These are phyloP conservation scores for Lachancea kluyveri DNA, from an alignment of 805 yeast species.

Conservation along the genomic window DNA sequence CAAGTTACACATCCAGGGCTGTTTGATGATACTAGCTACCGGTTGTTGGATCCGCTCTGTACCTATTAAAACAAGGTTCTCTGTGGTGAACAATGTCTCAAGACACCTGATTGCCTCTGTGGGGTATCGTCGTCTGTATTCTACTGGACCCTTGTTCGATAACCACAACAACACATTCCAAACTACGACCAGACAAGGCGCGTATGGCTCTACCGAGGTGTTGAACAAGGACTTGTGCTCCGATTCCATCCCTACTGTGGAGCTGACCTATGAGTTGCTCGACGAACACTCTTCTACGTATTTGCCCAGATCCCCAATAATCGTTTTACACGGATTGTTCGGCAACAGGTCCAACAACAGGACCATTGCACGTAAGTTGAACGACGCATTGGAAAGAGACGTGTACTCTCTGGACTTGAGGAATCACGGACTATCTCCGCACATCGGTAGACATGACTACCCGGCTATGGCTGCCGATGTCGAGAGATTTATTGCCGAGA, in stretches of 20 bases:
- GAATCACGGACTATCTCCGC: conserved; percentile 93
- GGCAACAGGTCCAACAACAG: conserved; percentile 81
- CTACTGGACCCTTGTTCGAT: conserved; percentile 20
- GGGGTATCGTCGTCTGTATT: conserved; percentile 6
- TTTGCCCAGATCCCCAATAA: conserved; percentile 47
- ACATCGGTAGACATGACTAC: conserved; percentile 62
- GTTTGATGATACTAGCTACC: conserved; percentile 6
- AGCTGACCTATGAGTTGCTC: conserved; percentile 47
- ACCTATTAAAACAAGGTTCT: background rate
- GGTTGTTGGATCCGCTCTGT: conserved; percentile 5
- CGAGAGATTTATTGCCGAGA: conserved; percentile 55
- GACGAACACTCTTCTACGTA: conserved; percentile 24
- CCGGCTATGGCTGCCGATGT: conserved; percentile 81
- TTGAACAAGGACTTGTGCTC: conserved; percentile 23
- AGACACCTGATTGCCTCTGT: background rate
- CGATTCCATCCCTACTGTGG: conserved; percentile 44
- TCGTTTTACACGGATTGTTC: conserved; percentile 83
- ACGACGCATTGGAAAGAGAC: conserved; percentile 43
- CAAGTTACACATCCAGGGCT: conserved; percentile 1
- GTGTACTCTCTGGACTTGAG: conserved; percentile 72
- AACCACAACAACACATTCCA: conserved; percentile 23
- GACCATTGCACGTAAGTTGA: conserved; percentile 60
- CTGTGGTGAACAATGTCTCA: background rate
- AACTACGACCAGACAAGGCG: conserved; percentile 20
- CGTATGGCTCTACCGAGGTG: conserved; percentile 23